Conservation (phyloP, 176 grass and related monocot genomes). For the Melocanna baccifera region DNA sequence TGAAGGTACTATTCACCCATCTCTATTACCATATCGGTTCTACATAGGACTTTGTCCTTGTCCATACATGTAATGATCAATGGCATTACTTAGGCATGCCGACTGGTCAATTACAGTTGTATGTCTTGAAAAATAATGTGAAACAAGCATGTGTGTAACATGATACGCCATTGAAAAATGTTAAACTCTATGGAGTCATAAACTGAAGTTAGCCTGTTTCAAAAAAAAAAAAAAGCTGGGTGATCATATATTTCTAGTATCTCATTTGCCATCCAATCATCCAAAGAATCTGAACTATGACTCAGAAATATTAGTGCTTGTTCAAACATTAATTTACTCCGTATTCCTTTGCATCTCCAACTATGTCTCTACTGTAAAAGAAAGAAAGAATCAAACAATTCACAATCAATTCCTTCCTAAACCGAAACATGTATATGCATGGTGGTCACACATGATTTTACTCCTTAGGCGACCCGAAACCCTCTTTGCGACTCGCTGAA, state of each 20-base stretch:
- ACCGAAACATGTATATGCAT: slow-evolving; percentile 38
- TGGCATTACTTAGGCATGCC: background rate
- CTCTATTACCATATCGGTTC: too few relatives aligned
- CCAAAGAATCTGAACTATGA: background rate
- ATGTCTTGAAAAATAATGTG: background rate
- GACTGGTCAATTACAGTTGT: background rate
- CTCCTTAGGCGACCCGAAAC: slow-evolving; percentile 39
- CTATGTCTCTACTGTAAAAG: slow-evolving; percentile 20
- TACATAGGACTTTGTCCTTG: background rate
- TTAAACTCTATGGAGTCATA: too few relatives aligned
- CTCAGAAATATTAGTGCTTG: background rate
- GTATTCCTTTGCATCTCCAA: slow-evolving; percentile 16
- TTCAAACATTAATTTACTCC: slow-evolving; percentile 26
- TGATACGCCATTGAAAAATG: background rate
- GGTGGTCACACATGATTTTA: background rate
- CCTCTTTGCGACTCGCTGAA: slow-evolving; percentile 44
- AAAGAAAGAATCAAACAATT: slow-evolving; percentile 38
- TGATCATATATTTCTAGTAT: background rate
- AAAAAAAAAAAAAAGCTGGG: background rate
- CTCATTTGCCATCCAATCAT: background rate
- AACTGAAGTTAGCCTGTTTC: background rate
- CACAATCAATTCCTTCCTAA: slow-evolving; percentile 36
- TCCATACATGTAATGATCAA: background rate
- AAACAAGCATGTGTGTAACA: background rate
- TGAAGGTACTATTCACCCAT: too few relatives aligned